Evolutionary conservation across 352 stramenopile genomes (phyloP).

Genomic region (Phytophthora pini): DNA sequence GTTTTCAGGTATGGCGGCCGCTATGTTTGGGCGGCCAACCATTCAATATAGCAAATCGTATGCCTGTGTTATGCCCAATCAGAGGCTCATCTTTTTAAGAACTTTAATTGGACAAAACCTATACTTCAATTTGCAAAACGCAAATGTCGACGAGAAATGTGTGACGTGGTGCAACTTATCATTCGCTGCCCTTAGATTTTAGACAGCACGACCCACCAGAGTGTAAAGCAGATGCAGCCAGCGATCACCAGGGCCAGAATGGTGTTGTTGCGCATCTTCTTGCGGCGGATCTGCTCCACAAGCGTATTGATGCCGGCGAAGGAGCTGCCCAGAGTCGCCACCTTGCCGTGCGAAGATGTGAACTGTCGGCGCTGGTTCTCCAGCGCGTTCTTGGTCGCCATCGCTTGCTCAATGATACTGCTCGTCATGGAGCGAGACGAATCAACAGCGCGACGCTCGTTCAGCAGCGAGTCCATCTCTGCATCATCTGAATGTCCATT

Average conservation of each 20-base stretch:
- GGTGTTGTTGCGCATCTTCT: slow-evolving; percentile 97
- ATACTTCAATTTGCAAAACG: slow-evolving; percentile 19
- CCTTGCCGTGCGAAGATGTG: slow-evolving; percentile 81
- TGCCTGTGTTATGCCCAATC: slow-evolving; percentile 19
- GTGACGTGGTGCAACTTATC: slow-evolving; percentile 6
- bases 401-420: slow-evolving; percentile 89
- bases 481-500: slow-evolving; percentile 60
- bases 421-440: slow-evolving; percentile 82
- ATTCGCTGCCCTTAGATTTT: slow-evolving; percentile 47
- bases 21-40: slow-evolving; percentile 28
- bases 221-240: slow-evolving; percentile 95
- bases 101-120: slow-evolving; percentile 25
- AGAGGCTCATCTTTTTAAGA: background rate
- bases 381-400: slow-evolving; percentile 89
- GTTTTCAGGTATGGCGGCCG: slow-evolving; percentile 29
- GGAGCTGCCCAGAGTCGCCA: slow-evolving; percentile 88
- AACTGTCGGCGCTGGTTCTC: slow-evolving; percentile 91
- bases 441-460: slow-evolving; percentile 81
- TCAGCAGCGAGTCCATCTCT: slow-evolving; percentile 83
- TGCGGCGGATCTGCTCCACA: slow-evolving; percentile 96
- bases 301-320: slow-evolving; percentile 96
- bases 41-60: slow-evolving; percentile 28
- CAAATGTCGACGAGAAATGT: slow-evolving; percentile 20
- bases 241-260: slow-evolving; percentile 97
- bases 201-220: slow-evolving; percentile 94